These are phyloP conservation scores for Penicillium sp. DNA, from an alignment of 2,329 filamentous ascomycete genomes.

Conservation along the genomic window DNA sequence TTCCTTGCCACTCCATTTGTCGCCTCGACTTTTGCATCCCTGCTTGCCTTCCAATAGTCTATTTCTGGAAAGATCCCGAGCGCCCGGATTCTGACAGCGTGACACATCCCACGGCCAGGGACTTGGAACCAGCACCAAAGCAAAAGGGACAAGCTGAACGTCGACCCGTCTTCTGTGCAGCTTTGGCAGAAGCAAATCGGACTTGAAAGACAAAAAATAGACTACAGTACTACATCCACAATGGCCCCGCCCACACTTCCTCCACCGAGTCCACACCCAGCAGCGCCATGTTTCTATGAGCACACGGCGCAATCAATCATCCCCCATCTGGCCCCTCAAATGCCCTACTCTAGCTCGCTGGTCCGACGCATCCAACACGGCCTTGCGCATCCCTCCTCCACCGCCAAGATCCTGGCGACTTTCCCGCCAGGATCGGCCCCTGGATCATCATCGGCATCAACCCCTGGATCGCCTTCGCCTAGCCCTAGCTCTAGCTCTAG, in stretches of 20 bases:
- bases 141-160: slow-evolving; percentile 3
- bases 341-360: slow-evolving; percentile 43
- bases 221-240: not conserved
- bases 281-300: slow-evolving; percentile 18
- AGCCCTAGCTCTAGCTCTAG: not conserved
- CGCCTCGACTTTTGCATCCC: not conserved
- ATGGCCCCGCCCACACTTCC: not conserved
- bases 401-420: slow-evolving; percentile 38
- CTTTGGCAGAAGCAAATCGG: not conserved
- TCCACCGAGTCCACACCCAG: not conserved
- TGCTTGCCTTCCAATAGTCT: slow-evolving; percentile 3
- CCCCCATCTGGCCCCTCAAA: slow-evolving; percentile 34
- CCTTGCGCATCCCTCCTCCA: slow-evolving; percentile 33
- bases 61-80: slow-evolving; percentile 7
- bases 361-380: slow-evolving; percentile 44
- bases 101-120: slow-evolving; percentile 16
- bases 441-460: not conserved
- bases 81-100: slow-evolving; percentile 2
- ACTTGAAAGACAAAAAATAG: not conserved
- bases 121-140: slow-evolving; percentile 3
- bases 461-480: not conserved
- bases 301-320: slow-evolving; percentile 25
- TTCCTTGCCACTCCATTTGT: not conserved
- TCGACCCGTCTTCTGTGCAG: too few species aligned
- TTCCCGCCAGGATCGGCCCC: slow-evolving; percentile 27